Evolutionary conservation across 768 basidiomycete species (phyloP).

Genomic region (Scleroderma citrinum): DNA sequence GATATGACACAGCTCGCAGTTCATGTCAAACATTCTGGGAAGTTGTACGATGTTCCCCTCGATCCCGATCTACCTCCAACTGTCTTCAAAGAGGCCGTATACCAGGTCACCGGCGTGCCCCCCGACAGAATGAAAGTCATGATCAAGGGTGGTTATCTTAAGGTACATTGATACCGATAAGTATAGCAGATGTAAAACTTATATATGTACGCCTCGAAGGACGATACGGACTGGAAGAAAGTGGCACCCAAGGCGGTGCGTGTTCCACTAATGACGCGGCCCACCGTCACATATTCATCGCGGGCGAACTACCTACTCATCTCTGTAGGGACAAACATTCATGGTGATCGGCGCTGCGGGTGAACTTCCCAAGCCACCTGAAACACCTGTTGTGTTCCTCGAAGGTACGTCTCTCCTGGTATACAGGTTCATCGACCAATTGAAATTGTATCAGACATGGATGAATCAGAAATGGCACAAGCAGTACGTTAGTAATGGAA

Average conservation of each 20-base stretch:
- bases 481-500: slow-evolving; percentile 45
- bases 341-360: slow-evolving; percentile 93
- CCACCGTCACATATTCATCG: slow-evolving; percentile 1
- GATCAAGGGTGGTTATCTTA: slow-evolving; percentile 87
- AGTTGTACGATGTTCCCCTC: slow-evolving; percentile 63
- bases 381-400: slow-evolving; percentile 72
- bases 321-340: slow-evolving; percentile 72
- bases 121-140: slow-evolving; percentile 95
- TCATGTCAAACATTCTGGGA: slow-evolving; percentile 87
- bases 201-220: slow-evolving; percentile 37
- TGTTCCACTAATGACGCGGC: slow-evolving; percentile 1
- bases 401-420: slow-evolving; percentile 50
- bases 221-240: slow-evolving; percentile 83
- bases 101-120: slow-evolving; percentile 79
- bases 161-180: slow-evolving; percentile 44
- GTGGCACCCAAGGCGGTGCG: slow-evolving; percentile 75
- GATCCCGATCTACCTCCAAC: slow-evolving; percentile 64
- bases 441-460: slow-evolving; percentile 59
- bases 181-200: slow-evolving; percentile 1
- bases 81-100: slow-evolving; percentile 80
- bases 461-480: slow-evolving; percentile 72
- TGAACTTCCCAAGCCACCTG: slow-evolving; percentile 84
- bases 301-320: background rate
- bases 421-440: slow-evolving; percentile 8
- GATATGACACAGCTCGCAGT: slow-evolving; percentile 67